Base-by-base conservation (phyloP, 805 yeast species). In the Wickerhamiella musiphila region DNA sequence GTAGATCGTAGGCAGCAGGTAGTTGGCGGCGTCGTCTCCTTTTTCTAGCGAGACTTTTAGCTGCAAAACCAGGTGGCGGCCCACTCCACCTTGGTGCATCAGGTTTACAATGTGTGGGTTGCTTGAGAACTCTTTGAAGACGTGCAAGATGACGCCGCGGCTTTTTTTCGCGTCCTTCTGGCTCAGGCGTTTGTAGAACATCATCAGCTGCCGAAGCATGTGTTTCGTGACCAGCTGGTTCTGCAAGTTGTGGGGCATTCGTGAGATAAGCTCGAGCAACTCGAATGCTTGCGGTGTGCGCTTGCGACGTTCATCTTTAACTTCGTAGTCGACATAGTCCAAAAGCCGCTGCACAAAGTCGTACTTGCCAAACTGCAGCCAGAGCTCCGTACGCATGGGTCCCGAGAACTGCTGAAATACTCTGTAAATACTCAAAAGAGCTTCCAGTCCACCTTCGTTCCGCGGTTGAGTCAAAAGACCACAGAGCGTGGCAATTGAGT, bases 1-100 rank as follows among this genome's bases (percentile, higher is more conserved):
- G 54, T 63, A 68, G 25, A 69, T 42, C 0, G 63, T 54, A 0
- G 70, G 73, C 32, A 68, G 56, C 5, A 65, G 48, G 20, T 61
- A 54, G 36, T 63, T 65, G 18, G 60, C 52, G 10, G 60, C 53
- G 31, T 60, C 64, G 33, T 59, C 43, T 49, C 14, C 23, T 10
- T n/a, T n/a, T n/a, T n/a, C n/a, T 9, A 13, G 12, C 32, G 26
- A 6, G 31, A 12, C 9, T 28, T n/a, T 29, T 41, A 38, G 10
- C 37, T 32, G 30, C 37, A 26, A 3, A n/a, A n/a, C n/a, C n/a
- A n/a, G n/a, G n/a, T n/a, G n/a, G n/a, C n/a, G n/a, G n/a, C n/a
- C n/a, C n/a, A n/a, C n/a, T n/a, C n/a, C n/a, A n/a, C 48, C 35
- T n/a, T 41, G 36, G 9, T 38, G 39, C 14, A 55, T 37, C 4